Evolutionary conservation across 805 yeast genomes (phyloP).

Genomic region (Yarrowia hollandica): DNA sequence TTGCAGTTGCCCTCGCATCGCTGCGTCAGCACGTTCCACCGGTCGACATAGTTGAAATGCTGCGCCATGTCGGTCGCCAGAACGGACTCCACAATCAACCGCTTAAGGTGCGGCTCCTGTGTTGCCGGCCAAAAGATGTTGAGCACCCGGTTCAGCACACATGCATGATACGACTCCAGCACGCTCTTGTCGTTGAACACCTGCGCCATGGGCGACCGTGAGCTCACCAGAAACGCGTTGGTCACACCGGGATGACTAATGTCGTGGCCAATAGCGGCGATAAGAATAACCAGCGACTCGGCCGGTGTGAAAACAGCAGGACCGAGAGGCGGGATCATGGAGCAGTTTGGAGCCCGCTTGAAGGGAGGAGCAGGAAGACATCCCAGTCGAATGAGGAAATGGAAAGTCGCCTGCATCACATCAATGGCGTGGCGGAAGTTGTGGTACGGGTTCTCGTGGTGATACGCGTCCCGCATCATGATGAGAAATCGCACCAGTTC

Average conservation of each 20-base stretch:
- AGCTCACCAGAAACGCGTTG: conserved; percentile 62
- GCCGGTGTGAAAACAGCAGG: conserved; percentile 37
- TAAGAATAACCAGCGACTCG: conserved; percentile 60
- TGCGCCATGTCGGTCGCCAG: conserved; percentile 91
- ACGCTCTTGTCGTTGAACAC: conserved; percentile 66
- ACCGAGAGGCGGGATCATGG: not conserved
- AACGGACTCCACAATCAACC: conserved; percentile 47
- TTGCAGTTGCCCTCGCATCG: conserved; percentile 11
- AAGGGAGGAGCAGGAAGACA: conserved; percentile 38
- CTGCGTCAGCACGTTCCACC: conserved; percentile 1
- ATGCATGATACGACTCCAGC: conserved; percentile 78
- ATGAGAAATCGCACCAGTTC: conserved; percentile 60
- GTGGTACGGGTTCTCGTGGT: conserved; percentile 86
- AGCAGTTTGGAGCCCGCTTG: conserved; percentile 17
- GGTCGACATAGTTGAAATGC: conserved; percentile 60
- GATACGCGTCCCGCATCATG: conserved; percentile 73
- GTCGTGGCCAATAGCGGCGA: conserved; percentile 93
- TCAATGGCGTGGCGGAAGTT: conserved; percentile 95
- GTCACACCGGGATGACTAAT: conserved; percentile 97
- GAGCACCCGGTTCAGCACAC: conserved; percentile 57
- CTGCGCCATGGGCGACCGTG: conserved; percentile 62
- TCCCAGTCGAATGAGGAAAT: conserved; percentile 46
- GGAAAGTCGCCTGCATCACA: conserved; percentile 87
- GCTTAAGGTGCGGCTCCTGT: conserved; percentile 30
- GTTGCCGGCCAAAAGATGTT: conserved; percentile 53